Evolutionary conservation across 352 stramenopile species (phyloP).

Genomic region (Pythium grandisporangium): DNA sequence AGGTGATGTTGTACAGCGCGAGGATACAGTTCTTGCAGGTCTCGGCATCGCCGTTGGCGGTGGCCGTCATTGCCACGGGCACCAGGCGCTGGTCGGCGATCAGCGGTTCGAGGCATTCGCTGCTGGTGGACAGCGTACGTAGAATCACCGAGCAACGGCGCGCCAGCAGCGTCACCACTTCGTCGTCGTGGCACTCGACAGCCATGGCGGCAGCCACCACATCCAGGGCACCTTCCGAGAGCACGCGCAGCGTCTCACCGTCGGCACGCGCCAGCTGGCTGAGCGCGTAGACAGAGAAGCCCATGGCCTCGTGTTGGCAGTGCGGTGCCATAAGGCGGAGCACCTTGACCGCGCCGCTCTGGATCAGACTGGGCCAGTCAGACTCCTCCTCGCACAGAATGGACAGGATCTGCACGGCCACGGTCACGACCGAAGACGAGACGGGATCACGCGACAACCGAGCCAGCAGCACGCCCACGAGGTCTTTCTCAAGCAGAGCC

Average conservation of each 20-base stretch:
- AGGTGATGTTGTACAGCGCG: slow-evolving; percentile 68
- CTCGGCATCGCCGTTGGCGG: slow-evolving; percentile 23
- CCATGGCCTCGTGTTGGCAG: slow-evolving; percentile 16
- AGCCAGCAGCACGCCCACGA: slow-evolving; percentile 35
- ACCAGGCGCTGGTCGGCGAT: slow-evolving; percentile 49
- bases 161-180: slow-evolving; percentile 21
- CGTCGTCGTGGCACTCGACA: slow-evolving; percentile 1
- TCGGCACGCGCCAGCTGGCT: slow-evolving; percentile 56
- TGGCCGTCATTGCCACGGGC: slow-evolving; percentile 30
- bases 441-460: slow-evolving; percentile 21
- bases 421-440: slow-evolving; percentile 30
- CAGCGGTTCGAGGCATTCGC: slow-evolving; percentile 33
- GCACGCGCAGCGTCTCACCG: slow-evolving; percentile 23
- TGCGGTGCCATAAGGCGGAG: slow-evolving; percentile 34
- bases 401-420: slow-evolving; percentile 57
- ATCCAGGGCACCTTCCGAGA: slow-evolving; percentile 50
- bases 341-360: slow-evolving; percentile 40
- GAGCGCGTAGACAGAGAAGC: slow-evolving; percentile 51
- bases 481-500: slow-evolving; percentile 39
- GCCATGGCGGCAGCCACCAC: slow-evolving; percentile 34
- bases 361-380: slow-evolving; percentile 38
- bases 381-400: slow-evolving; percentile 54
- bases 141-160: slow-evolving; percentile 67
- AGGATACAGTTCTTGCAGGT: slow-evolving; percentile 51
- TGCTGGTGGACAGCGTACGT: slow-evolving; percentile 45